Evolutionary conservation across 306 rosid species (phyloP), one percentile per base, ranked within the genome.

Genomic region (Adenanthera pavonina): DNA sequence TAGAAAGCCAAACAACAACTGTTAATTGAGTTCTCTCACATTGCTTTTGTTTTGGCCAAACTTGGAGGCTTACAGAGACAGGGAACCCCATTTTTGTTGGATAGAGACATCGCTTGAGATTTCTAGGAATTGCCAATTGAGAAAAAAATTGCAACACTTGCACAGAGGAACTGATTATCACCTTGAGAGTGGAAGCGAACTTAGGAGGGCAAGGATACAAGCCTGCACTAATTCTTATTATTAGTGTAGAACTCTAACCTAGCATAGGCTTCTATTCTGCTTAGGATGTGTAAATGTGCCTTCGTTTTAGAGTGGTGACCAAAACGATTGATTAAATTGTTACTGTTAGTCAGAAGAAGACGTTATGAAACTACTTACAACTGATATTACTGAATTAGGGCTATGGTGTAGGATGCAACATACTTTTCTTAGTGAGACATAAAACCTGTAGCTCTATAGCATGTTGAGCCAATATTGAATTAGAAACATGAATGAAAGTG

Each of bases 31-130:
- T 38, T 41, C 33, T 41, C 33, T 43, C 11, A 13, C 17, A 13
- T 25, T 68, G 16, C 35, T 5, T 43, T 54, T 54, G 30, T n/a
- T 54, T 54, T 54, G 30, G 25, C 10, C 60, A 54, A 54, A 54
- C 30, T 54, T n/a, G 30, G 56, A 15, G 56, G 56, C n/a, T 15
- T 54, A 17, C 9, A 16, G 30, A 54, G 60, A 54, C 9, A 17
- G 30, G 53, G 48, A 16, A 35, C n/a, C 20, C 56, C 64, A 68
- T 46, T 68, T 76, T 80, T 69, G 75, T 69, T 70, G 38, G 43
- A 77, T 61, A 52, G 75, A 43, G 56, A 43, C 36, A 19, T 66
- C 13, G 20, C 35, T 52, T 77, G n/a, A 65, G 41, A 53, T 54
- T 25, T 41, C 67, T 78, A 3, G 20, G 66, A 38, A 56, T 40